Conservation (phyloP, 805 yeast genomes). For the Candida insectalens region DNA sequence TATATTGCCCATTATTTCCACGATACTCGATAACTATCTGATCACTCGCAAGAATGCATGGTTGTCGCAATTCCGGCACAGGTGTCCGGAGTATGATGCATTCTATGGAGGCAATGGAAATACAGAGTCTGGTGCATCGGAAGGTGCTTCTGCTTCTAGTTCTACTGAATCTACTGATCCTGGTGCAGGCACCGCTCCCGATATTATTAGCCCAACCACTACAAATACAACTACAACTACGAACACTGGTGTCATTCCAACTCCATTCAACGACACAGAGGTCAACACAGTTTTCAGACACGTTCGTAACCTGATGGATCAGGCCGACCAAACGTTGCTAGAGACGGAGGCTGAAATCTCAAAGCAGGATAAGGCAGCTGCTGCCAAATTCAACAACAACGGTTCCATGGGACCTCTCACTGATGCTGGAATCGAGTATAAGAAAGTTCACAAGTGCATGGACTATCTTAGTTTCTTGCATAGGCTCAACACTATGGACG, state of each 20-base stretch:
- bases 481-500: conserved; percentile 16
- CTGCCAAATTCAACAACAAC: neutral
- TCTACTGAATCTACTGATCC: neutral
- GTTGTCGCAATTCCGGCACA: neutral
- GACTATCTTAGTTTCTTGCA: conserved; percentile 20
- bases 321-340: conserved; percentile 18
- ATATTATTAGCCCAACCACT: neutral
- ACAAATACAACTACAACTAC: neutral
- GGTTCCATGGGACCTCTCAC: conserved; percentile 1
- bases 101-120: too few relatives aligned
- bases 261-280: conserved; percentile 11
- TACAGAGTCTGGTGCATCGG: neutral
- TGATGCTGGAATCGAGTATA: conserved; percentile 14
- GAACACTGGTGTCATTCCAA: conserved; percentile 4
- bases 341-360: conserved; percentile 19
- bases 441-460: conserved; percentile 17
- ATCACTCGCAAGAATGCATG: conserved; percentile 9
- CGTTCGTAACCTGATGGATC: conserved; percentile 17
- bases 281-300: conserved; percentile 17
- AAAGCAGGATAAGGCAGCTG: conserved; percentile 8
- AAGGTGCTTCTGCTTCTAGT: neutral
- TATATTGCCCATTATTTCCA: conserved; percentile 80
- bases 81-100: neutral
- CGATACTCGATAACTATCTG: conserved; percentile 82
- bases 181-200: too few relatives aligned